Base-by-base conservation (phyloP, 306 rosid genomes). In the Astragalus glycyphyllos region DNA sequence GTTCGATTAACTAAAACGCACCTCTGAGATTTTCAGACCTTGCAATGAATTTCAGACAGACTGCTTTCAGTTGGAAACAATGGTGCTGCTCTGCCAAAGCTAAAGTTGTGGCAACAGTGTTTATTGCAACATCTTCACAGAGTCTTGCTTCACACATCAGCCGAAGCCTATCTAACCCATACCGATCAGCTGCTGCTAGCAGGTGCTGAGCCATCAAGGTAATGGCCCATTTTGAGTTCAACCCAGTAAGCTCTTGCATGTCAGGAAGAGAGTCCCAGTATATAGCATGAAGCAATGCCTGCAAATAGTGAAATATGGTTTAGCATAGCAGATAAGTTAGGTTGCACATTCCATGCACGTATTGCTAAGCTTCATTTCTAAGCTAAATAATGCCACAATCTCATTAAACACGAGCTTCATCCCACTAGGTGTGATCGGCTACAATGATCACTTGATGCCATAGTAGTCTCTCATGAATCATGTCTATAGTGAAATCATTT, bases 61-160 rank as follows among this genome's bases (percentile, higher is more conserved):
- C 93, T 49, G 90, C 76, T 85, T 87, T 91, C 77, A 91, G 80
- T 71, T 82, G 96, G 87, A 85, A 85, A 78, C 93, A 91, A 72
- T 91, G 97, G 71, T 91, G 97, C 78, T 91, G 96, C 83, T 91
- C 97, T 34, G 97, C 96, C 85, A 91, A 84, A 10, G 97, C 96
- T 64, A 91, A 75, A 42, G 97, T 91, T 0, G 96, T 89, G 44
- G 96, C 96, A 40, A 89, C 97, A 5, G 89, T 91, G 68, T 91
- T 91, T 79, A 85, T 89, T 8, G 96, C 85, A 14, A 91, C 87
- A 72, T 84, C 88, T 59, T 84, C 81, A 75, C 93, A 87, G 6
- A 91, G 91, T 66, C 44, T 82, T 37, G 88, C 86, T 82, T 91
- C 96, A 57, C 90, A 84, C 63, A 85, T 79, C 73, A 85, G 74